phyloP scores from a whole-genome alignment of 805 yeast genomes.

The Hanseniaspora lindneri region DNA sequence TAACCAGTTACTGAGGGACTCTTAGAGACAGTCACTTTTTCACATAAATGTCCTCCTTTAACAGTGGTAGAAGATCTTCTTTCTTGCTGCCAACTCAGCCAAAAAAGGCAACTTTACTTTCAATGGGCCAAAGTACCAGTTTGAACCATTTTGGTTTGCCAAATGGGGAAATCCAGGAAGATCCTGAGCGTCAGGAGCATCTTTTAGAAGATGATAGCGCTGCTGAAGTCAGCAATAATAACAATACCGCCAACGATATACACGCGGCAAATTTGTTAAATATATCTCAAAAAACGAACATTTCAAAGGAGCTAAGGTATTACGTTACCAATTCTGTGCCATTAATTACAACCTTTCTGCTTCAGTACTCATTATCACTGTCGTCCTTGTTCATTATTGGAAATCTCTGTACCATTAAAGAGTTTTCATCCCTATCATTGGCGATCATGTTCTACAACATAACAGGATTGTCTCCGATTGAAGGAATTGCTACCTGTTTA shows the following conservation, averaged over 20 bases:
- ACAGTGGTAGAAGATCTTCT: conserved; percentile 15
- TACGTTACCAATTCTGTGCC: conserved; percentile 27
- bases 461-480: conserved; percentile 53
- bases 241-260: neutral
- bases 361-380: conserved; percentile 61
- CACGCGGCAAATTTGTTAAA: conserved; percentile 5
- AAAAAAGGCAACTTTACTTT: neutral
- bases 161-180: too few species aligned
- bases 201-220: too few species aligned
- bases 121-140: neutral
- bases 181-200: too few species aligned
- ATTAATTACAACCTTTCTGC: conserved; percentile 48
- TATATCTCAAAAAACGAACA: neutral
- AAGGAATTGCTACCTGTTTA: conserved; percentile 61
- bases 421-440: conserved; percentile 61
- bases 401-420: conserved; percentile 34
- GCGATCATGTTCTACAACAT: conserved; percentile 66
- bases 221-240: too few species aligned
- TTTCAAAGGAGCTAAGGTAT: conserved; percentile 6
- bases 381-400: conserved; percentile 71
- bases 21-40: neutral
- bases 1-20: too few species aligned
- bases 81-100: neutral
- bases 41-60: conserved; percentile 10
- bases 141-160: neutral